Conservation (phyloP, 495 filamentous ascomycete species). For the Xylaria grammica region DNA sequence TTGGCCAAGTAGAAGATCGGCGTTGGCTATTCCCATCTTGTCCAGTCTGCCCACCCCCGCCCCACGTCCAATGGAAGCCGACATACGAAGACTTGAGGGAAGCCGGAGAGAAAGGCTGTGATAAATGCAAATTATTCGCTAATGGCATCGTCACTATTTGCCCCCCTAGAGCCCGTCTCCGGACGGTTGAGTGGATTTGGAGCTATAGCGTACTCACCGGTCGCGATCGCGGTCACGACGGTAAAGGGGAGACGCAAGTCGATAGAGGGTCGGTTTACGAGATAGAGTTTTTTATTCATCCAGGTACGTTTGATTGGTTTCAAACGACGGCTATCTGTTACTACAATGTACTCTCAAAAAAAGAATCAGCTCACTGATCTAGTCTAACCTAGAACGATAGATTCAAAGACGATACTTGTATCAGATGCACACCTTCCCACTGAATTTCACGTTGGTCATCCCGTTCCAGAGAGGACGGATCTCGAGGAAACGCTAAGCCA, state of each 20-base stretch:
- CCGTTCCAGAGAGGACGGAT: neutral
- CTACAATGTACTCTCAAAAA: no score
- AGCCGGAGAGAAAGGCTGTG: neutral
- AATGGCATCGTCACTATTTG: neutral
- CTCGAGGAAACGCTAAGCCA: neutral
- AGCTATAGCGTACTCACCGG: slow-evolving; percentile 7
- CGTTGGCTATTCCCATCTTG: neutral
- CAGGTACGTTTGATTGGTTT: neutral
- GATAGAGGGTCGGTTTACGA: neutral
- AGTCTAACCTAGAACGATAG: no score
- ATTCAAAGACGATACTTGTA: slow-evolving; percentile 1
- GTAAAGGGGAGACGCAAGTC: neutral
- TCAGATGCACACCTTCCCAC: neutral
- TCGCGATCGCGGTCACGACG: neutral
- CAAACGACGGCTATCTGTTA: no score
- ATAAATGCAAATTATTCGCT: slow-evolving; percentile 2
- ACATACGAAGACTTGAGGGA: slow-evolving; percentile 1
- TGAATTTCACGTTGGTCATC: slow-evolving; percentile 4
- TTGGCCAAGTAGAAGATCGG: slow-evolving; percentile 5
- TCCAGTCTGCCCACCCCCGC: neutral
- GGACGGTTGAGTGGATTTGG: slow-evolving; percentile 8
- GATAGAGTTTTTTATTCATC: slow-evolving; percentile 9
- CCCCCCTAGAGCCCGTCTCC: neutral
- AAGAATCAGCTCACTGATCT: no score
- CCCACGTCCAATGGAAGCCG: neutral